These are phyloP conservation scores for Mycocentrospora acerina DNA, from an alignment of 2,329 filamentous ascomycete genomes.

Conservation along the genomic window DNA sequence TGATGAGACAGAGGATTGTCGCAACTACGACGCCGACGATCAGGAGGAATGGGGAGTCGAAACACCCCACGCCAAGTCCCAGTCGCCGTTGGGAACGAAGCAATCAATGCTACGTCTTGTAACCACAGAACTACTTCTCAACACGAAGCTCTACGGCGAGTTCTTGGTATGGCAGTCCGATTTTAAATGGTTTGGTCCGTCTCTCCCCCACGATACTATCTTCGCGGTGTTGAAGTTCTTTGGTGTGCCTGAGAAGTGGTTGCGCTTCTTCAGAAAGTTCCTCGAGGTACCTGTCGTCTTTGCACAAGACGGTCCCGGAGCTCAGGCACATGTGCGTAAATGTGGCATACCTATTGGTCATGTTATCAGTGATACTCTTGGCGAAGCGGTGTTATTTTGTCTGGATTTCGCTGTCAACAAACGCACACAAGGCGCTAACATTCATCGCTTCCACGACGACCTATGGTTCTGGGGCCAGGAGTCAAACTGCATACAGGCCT, in stretches of 20 bases:
- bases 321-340: constrained; percentile 49
- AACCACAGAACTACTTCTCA: constrained; percentile 57
- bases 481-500: constrained; percentile 56
- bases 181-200: constrained; percentile 45
- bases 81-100: constrained; percentile 52
- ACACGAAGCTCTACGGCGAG: constrained; percentile 50
- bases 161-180: constrained; percentile 60
- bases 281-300: constrained; percentile 63
- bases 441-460: constrained; percentile 66
- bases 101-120: constrained; percentile 60
- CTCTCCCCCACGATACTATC: constrained; percentile 28
- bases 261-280: constrained; percentile 32
- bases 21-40: constrained; percentile 46
- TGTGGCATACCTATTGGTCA: constrained; percentile 64
- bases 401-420: constrained; percentile 67
- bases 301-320: constrained; percentile 53
- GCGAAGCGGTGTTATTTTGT: constrained; percentile 63
- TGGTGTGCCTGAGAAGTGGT: constrained; percentile 26
- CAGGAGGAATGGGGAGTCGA: constrained; percentile 25
- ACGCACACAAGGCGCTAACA: constrained; percentile 53
- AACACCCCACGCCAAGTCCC: no score
- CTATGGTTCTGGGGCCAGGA: constrained; percentile 68
- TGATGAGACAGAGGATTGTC: constrained; percentile 40
- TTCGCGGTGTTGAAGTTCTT: constrained; percentile 30
- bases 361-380: constrained; percentile 59